phyloP scores from a whole-genome alignment of 768 basidiomycete genomes.

The Termitomyces sp. region DNA sequence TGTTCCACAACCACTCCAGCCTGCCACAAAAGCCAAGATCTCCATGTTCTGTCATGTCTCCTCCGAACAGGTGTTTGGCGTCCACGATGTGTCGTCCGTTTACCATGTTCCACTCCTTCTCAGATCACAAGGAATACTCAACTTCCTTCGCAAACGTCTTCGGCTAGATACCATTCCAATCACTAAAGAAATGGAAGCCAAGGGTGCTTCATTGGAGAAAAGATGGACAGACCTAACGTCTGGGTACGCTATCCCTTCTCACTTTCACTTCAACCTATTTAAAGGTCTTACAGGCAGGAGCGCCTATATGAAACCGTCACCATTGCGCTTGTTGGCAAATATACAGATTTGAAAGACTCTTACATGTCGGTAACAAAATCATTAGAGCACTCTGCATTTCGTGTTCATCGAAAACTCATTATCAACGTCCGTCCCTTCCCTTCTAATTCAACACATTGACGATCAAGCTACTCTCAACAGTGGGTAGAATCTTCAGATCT shows the following conservation, averaged over 20 bases:
- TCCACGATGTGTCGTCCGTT: constrained; percentile 94
- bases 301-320: constrained; percentile 84
- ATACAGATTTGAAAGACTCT: constrained; percentile 93
- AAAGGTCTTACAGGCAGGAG: constrained; percentile 64
- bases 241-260: constrained; percentile 42
- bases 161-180: constrained; percentile 57
- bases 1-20: constrained; percentile 73
- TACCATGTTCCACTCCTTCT: constrained; percentile 96
- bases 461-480: constrained; percentile 30
- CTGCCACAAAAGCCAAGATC: constrained; percentile 89
- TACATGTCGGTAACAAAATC: constrained; percentile 99
- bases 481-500: constrained; percentile 97
- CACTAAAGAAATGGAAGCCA: constrained; percentile 47
- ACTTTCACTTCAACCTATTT: neutral
- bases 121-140: constrained; percentile 86
- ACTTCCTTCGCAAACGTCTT: constrained; percentile 79
- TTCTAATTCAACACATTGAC: neutral
- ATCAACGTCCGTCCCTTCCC: constrained; percentile 53
- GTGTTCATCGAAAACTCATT: constrained; percentile 77
- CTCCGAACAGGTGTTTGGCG: constrained; percentile 84
- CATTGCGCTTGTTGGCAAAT: constrained; percentile 94
- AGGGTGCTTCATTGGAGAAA: constrained; percentile 59
- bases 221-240: constrained; percentile 83
- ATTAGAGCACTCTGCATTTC: constrained; percentile 93
- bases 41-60: constrained; percentile 99